phyloP scores from a whole-genome alignment of 768 basidiomycete species.

The Kwoniella europaea region DNA sequence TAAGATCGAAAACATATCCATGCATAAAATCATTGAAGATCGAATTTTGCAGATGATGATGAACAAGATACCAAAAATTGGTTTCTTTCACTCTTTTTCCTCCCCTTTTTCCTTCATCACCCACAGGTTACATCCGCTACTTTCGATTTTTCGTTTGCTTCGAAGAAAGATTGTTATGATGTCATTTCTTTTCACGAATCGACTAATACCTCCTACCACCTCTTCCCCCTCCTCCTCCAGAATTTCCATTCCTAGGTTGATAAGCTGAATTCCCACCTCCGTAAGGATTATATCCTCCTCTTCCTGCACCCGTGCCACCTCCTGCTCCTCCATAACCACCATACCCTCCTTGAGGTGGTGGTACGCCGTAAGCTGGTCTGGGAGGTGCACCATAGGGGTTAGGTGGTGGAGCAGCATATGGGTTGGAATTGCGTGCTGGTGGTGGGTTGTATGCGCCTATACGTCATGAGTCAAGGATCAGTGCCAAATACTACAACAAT shows the following conservation, averaged over 20 bases:
- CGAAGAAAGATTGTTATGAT: no score
- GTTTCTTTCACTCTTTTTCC: no score
- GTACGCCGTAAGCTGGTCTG: conserved; percentile 25
- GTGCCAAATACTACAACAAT: not conserved
- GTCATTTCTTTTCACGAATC: no score
- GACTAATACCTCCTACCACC: conserved; percentile 22
- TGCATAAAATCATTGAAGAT: no score
- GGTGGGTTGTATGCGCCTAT: conserved; percentile 31
- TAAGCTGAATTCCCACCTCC: conserved; percentile 20
- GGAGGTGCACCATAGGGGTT: conserved; percentile 18
- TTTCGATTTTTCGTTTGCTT: no score
- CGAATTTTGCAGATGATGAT: no score
- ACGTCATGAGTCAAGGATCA: no score
- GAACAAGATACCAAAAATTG: no score
- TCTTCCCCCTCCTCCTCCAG: conserved; percentile 15
- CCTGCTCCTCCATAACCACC: conserved; percentile 30
- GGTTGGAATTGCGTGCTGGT: conserved; percentile 21
- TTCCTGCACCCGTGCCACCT: conserved; percentile 12
- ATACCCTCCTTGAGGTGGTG: conserved; percentile 24
- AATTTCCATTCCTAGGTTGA: conserved; percentile 28
- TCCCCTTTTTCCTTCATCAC: no score
- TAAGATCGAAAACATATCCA: no score
- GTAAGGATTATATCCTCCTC: conserved; percentile 35
- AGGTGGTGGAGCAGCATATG: conserved; percentile 35
- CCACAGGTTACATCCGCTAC: no score